Base-by-base conservation (phyloP, 1,284 basidiomycete species). In the Boletus smithii region DNA sequence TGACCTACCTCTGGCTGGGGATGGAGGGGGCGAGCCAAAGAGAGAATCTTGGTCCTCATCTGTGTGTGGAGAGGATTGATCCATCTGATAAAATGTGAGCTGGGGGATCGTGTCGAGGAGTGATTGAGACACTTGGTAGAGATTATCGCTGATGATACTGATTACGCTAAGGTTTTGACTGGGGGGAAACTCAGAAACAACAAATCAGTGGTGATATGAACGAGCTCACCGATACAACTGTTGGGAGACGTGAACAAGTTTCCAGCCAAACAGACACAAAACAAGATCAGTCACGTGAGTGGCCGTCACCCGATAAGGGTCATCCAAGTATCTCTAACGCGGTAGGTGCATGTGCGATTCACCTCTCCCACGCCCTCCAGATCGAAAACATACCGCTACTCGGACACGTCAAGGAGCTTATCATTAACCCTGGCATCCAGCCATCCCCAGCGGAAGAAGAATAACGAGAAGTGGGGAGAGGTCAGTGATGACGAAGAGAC, bases 1-100 rank as follows among this genome's bases (percentile, higher is more conserved):
- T 71, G 83, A 83, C 81, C 83, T 88, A 83, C 81, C 82, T 83
- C 77, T 78, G 63, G 55, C 63, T 58, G 85, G 82, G 43, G 83
- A 83, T 18, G 85, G 73, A 58, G 85, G 83, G 40, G 86, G 85
- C 13, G 87, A 89, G 51, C 87, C 87, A 62, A 90, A 90, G 59
- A 89, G 83, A 31, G 87, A 88, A 56, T 81, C 83, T 54, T 75
- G 70, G 53, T 85, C 80, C 50, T 70, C 71, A 48, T 68, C 67
- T 14, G 11, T 13, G 8, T 27, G n/a, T 38, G 30, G 35, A 39
- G 36, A 42, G 44, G 44, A 51, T 6, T 46, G 55, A 26, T 44
- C 26, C 61, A 62, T 62, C 57, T 53, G 59, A 51, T 35, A 27
- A 53, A 48, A 29, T 39, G 49, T 59, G 41, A 65, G 59, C 43